These are phyloP conservation scores for Apiotrichum sp. DNA, from an alignment of 1,284 basidiomycete species.

Conservation along the genomic window DNA sequence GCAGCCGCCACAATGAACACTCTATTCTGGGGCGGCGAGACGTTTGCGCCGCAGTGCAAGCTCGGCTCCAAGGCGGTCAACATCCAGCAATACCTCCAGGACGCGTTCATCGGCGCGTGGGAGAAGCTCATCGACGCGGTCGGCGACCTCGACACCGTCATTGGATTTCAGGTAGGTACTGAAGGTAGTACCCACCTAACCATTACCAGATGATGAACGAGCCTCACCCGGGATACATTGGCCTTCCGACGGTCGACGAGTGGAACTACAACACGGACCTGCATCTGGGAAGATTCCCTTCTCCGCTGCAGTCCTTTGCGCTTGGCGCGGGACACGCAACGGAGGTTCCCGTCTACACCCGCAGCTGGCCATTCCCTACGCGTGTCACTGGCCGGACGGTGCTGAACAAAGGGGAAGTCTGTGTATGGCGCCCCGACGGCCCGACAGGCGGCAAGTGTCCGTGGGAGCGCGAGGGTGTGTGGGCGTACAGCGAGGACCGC, in stretches of 20 bases:
- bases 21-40: slow-evolving; percentile 83
- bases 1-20: slow-evolving; percentile 82
- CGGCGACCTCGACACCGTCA: slow-evolving; percentile 66
- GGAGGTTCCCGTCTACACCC: slow-evolving; percentile 63
- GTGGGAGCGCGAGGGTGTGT: slow-evolving; percentile 89
- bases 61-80: slow-evolving; percentile 55
- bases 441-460: slow-evolving; percentile 66
- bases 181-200: neutral
- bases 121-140: slow-evolving; percentile 63
- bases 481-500: slow-evolving; percentile 75
- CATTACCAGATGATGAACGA: slow-evolving; percentile 78
- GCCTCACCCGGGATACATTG: slow-evolving; percentile 87
- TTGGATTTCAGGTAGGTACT: slow-evolving; percentile 75
- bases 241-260: slow-evolving; percentile 69
- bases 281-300: slow-evolving; percentile 74
- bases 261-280: slow-evolving; percentile 93
- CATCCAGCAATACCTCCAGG: slow-evolving; percentile 78
- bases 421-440: slow-evolving; percentile 65
- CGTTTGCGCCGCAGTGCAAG: slow-evolving; percentile 68
- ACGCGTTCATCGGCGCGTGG: slow-evolving; percentile 72
- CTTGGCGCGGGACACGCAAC: slow-evolving; percentile 74
- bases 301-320: slow-evolving; percentile 76
- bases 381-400: slow-evolving; percentile 49
- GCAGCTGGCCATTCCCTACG: slow-evolving; percentile 80
- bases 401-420: slow-evolving; percentile 52